Percentiles rank a stretch among this genome's conserved stretches.
Conservation (phyloP, 106 monocot species). For the Ottelia alismoides region DNA sequence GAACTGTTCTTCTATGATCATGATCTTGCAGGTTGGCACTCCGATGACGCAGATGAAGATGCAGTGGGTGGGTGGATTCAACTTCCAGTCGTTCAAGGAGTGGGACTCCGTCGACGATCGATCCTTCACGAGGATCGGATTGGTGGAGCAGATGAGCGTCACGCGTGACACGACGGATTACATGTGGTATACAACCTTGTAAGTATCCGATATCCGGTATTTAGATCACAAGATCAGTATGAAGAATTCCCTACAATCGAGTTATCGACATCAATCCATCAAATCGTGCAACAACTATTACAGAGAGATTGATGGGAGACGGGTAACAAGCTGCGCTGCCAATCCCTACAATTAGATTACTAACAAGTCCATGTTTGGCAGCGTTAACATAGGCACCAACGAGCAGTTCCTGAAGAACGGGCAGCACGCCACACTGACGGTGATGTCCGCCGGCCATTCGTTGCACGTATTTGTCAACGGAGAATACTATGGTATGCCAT, state of each 20-base stretch:
- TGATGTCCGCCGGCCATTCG: not conserved
- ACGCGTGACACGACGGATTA: conserved; percentile 70
- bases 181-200: conserved; percentile 75
- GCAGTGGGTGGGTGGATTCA: conserved; percentile 35
- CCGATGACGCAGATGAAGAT: conserved; percentile 44
- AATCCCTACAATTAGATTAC: no score
- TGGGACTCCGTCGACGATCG: conserved; percentile 37
- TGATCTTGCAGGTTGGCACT: conserved; percentile 32
- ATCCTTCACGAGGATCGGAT: conserved; percentile 40
- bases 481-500: not conserved
- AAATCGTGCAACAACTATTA: no score
- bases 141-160: conserved; percentile 56
- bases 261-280: no score
- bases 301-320: no score
- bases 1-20: no score
- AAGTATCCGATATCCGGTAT: no score
- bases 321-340: no score
- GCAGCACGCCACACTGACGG: no score
- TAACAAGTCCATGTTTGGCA: not conserved
- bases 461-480: conserved; percentile 2
- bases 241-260: no score
- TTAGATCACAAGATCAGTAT: no score
- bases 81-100: conserved; percentile 25
- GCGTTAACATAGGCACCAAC: conserved; percentile 7
- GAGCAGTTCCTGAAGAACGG: conserved; percentile 2